These are phyloP conservation scores for Pseudogymnoascus sp. DNA, from an alignment of 2,329 filamentous ascomycete genomes.

Conservation along the genomic window DNA sequence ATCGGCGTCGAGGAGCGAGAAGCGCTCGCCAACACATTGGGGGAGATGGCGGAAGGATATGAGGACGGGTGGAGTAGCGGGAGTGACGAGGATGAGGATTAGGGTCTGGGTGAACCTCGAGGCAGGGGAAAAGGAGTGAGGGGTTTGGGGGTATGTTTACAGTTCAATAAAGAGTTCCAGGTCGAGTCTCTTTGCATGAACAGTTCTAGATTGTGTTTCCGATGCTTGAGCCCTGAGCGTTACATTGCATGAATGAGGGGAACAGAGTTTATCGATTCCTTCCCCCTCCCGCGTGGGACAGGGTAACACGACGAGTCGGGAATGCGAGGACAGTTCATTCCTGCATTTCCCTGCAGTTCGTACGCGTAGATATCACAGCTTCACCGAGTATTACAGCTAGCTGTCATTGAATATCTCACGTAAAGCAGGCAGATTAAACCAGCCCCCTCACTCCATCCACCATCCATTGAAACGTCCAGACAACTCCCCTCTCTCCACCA, in stretches of 20 bases:
- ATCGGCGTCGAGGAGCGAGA: conserved; percentile 74
- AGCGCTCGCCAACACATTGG: conserved; percentile 68
- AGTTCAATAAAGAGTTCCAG: background rate
- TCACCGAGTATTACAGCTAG: background rate
- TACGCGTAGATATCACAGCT: background rate
- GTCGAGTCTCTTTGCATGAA: background rate
- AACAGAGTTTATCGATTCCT: background rate
- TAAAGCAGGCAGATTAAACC: background rate
- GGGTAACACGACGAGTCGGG: background rate
- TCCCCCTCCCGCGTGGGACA: background rate
- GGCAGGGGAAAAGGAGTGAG: background rate
- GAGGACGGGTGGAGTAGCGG: conserved; percentile 80
- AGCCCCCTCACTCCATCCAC: background rate
- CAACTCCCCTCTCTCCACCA: background rate
- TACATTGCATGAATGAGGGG: background rate
- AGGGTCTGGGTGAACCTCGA: background rate
- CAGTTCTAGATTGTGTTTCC: background rate
- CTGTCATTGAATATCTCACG: background rate
- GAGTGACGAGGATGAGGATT: conserved; percentile 60
- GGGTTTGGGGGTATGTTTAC: background rate
- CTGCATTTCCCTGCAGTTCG: background rate
- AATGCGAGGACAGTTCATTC: background rate
- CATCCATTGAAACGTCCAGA: background rate
- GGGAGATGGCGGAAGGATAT: conserved; percentile 79
- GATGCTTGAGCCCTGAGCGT: background rate